phyloP scores from a whole-genome alignment of 2,329 filamentous ascomycete species.

The Pezicula radicicola region DNA sequence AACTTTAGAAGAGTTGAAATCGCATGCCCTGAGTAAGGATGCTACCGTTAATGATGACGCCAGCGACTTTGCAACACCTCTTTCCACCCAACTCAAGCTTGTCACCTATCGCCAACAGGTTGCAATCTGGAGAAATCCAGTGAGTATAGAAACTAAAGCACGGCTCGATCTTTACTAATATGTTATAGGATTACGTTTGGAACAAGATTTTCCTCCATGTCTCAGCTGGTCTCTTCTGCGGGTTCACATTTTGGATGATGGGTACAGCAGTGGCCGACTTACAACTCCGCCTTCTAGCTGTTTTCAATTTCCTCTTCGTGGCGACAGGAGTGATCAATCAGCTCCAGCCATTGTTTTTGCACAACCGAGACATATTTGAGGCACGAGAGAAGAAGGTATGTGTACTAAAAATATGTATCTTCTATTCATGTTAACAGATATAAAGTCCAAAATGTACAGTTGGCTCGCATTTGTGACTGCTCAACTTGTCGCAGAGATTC shows the following conservation, averaged over 20 bases:
- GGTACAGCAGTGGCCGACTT: conserved; percentile 44
- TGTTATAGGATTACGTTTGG: conserved; percentile 37
- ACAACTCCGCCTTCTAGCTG: conserved; percentile 49
- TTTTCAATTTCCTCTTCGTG: conserved; percentile 59
- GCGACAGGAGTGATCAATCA: conserved; percentile 51
- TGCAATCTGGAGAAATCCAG: conserved; percentile 58
- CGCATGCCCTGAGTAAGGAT: conserved; percentile 46
- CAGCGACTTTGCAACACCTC: conserved; percentile 69
- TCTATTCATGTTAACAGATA: not conserved
- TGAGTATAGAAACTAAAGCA: too few species aligned
- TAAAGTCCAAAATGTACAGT: conserved; percentile 48
- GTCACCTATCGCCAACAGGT: conserved; percentile 61
- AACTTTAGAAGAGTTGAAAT: conserved; percentile 59
- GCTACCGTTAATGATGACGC: conserved; percentile 43
- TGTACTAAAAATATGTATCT: conserved; percentile 8
- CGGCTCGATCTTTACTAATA: too few species aligned
- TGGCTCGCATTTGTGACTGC: conserved; percentile 53
- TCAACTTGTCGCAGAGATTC: conserved; percentile 39
- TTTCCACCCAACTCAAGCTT: conserved; percentile 59
- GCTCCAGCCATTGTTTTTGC: conserved; percentile 51
- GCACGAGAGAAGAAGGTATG: conserved; percentile 47
- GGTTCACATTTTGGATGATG: conserved; percentile 56
- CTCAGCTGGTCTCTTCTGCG: conserved; percentile 49
- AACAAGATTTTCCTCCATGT: conserved; percentile 46
- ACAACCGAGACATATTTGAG: conserved; percentile 51